Percentiles rank a stretch among this genome's conserved stretches.
These are phyloP conservation scores for Trichoderma citrinoviride DNA, from an alignment of 2,329 filamentous ascomycete genomes.

Conservation along the genomic window DNA sequence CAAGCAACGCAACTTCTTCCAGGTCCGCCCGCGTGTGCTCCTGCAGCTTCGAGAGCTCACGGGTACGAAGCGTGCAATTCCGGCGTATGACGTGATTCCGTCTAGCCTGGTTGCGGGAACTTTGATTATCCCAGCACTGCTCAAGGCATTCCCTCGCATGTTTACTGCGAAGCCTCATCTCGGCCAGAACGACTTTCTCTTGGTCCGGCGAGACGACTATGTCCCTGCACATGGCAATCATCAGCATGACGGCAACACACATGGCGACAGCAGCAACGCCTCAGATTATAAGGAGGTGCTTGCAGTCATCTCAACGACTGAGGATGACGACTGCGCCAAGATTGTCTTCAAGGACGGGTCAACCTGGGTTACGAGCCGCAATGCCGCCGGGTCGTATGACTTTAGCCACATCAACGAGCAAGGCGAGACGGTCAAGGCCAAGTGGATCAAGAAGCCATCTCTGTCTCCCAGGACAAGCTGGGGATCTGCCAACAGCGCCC, in stretches of 20 bases:
- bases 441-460: conserved; percentile 61
- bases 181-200: conserved; percentile 65
- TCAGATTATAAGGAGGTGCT: conserved; percentile 55
- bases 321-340: conserved; percentile 55
- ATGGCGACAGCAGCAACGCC: conserved; percentile 42
- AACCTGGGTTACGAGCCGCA: conserved; percentile 54
- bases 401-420: conserved; percentile 60
- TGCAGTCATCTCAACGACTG: conserved; percentile 64
- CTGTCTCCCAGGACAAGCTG: conserved; percentile 25
- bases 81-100: conserved; percentile 71
- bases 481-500: conserved; percentile 22
- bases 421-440: conserved; percentile 58
- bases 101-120: conserved; percentile 57
- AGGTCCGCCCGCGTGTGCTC: conserved; percentile 65
- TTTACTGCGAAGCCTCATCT: conserved; percentile 63
- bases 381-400: conserved; percentile 60
- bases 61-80: conserved; percentile 57
- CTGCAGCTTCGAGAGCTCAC: conserved; percentile 69
- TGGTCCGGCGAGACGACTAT: conserved; percentile 71
- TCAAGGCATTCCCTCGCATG: conserved; percentile 60
- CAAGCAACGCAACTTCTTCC: conserved; percentile 64
- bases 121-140: conserved; percentile 57
- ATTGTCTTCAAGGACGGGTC: conserved; percentile 65
- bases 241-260: conserved; percentile 24
- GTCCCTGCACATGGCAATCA: conserved; percentile 34